Base-by-base conservation (phyloP, 2,329 filamentous ascomycete genomes). In the Aspergillus udagawae region DNA sequence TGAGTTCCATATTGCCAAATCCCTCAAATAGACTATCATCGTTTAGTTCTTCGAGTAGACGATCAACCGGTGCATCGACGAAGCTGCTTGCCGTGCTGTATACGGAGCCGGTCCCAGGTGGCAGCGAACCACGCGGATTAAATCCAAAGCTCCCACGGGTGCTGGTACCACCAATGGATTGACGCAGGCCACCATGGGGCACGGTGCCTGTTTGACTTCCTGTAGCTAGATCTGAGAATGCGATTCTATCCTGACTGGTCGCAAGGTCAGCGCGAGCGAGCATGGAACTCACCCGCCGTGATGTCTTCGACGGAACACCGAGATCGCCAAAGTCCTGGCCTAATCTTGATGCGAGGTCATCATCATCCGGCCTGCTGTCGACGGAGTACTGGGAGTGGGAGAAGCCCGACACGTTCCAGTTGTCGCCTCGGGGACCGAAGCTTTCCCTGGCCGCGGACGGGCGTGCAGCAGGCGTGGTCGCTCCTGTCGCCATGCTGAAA, bases 241-340 rank as follows among this genome's bases (percentile, higher is more conserved):
- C 83, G 1, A 87, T 82, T 66, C 90, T 83, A 64, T 96, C 92
- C 63, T 93, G 90, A 17, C 88, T 94, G 9, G 90, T 88, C 0
- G 91, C 93, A 21, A 97, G 79, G 70, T 97, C 93, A 32, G 90
- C 89, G 66, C 93, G 83, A 17, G 92, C 92, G 53, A 97, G 80
- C 75, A 96, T 83, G 17, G 93, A 97, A 77, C 94, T 99, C 27
- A 97, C 89, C 52, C 94, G 85, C 47, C 94, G 86, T n/a, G 84
- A 85, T 47, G 84, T 82, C 61, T 82, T 82, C n/a, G 75, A 74
- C 20, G 82, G 80, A 49, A 82, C 80, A 28, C 82, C 79, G 32
- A 82, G 77, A 55, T 80, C 76, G 23, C 75, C 79, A 58, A 82
- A 80, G 56, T 91, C 88, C 45, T 89, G 83, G 55, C 90, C 89